Evolutionary conservation across 2,329 filamentous ascomycete species (phyloP), one percentile per base, ranked within the genome.

Genomic region (Colletotrichum tanaceti): DNA sequence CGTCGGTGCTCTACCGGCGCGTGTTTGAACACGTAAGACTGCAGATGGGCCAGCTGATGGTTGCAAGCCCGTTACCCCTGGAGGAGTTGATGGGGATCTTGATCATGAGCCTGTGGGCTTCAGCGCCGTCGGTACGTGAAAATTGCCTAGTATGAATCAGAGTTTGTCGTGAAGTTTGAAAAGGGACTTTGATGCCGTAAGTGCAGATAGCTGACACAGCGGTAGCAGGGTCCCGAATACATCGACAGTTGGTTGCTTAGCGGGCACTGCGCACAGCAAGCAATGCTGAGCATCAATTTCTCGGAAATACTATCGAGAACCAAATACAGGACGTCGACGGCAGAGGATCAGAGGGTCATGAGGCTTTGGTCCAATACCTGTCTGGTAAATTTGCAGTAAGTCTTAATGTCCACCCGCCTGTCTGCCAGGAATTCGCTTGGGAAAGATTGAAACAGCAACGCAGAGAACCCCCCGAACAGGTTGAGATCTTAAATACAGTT

Each of bases 161-260:
- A 2, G 11, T 6, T 11, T 38, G 32, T 20, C 5, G 7, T 49
- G n/a, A 49, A 13, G 22, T 2, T 38, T 20, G 44, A 18, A n/a
- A 47, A 2, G 11, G 7, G 10, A 38, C 4, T 39, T 5, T 32
- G 35, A 13, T 13, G 14, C 35, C 9, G 9, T 5, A 1, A 50
- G 3, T 13, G 6, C 20, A 24, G 11, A 38, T 16, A 18, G 41
- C 63, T 54, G 10, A 49, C n/a, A 6, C 35, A n/a, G 13, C 11
- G n/a, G 11, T 16, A 44, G 10, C 50, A 69, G 66, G 64, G 63
- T 10, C 70, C 73, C 1, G 80, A 82, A 53, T 82, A 82, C 52
- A 76, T 82, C 24, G 80, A 82, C 53, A 82, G 80, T 57, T 82
- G 80, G 80, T 71, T 82, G 13, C 70, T 82, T 49, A 81, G 77